Conservation (phyloP, 345 rosid species). For the Geranium brycei region DNA sequence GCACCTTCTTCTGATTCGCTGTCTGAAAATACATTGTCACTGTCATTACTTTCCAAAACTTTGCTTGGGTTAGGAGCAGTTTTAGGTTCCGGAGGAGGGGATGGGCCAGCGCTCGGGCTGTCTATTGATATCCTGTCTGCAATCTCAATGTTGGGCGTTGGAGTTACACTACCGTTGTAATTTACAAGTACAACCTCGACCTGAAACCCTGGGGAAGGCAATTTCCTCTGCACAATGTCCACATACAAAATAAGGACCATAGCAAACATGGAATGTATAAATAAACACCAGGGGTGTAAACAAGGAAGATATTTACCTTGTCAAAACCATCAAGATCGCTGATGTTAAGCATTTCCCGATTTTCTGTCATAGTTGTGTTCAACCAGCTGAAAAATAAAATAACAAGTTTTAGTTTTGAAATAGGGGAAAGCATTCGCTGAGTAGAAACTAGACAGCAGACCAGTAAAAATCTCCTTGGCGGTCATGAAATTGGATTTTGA, state of each 20-base stretch:
- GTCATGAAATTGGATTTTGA: conserved; percentile 84
- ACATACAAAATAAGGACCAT: background rate
- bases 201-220: conserved; percentile 82
- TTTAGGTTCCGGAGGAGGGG: conserved; percentile 10
- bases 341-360: conserved; percentile 50
- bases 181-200: conserved; percentile 68
- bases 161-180: conserved; percentile 22
- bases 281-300: too few relatives aligned
- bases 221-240: conserved; percentile 43
- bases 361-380: conserved; percentile 76
- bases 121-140: background rate
- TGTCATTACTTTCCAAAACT: conserved; percentile 17
- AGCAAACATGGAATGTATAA: too few relatives aligned
- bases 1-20: conserved; percentile 50
- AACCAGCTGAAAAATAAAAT: conserved; percentile 51
- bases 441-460: conserved; percentile 21
- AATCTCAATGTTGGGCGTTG: conserved; percentile 5
- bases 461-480: conserved; percentile 91
- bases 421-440: background rate
- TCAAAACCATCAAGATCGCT: conserved; percentile 79
- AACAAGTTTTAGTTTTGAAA: conserved; percentile 1
- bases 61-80: conserved; percentile 10
- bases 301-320: conserved; percentile 36
- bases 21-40: conserved; percentile 77
- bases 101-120: background rate